Evolutionary conservation across 257 asterid genomes (phyloP), one percentile per base, ranked within the genome.

Genomic region (Capsicum chinense): DNA sequence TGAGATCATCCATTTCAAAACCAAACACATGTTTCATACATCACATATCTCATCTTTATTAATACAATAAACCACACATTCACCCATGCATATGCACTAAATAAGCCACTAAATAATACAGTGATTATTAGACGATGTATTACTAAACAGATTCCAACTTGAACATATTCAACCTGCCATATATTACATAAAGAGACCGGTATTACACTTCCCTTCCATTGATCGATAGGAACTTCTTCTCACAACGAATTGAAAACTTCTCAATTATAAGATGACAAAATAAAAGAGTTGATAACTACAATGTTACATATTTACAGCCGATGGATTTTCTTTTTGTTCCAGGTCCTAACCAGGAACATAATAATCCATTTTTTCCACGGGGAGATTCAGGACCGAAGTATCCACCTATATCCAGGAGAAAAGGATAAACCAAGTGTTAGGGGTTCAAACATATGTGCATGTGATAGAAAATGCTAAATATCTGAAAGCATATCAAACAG

Each of bases 341-440:
- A 67, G 7, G 35, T 67, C 67, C 91, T 89, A 94, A 59, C 98
- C 99, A 39, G 98, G 91, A 56, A 95, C 97, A 85, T 86, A 95
- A 76, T 91, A 95, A 85, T 95, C 99, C 99, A 95, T 95, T 90
- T 91, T 92, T 70, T 95, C 98, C 84, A 94, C 98, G 0, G 98
- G 90, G 82, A 95, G 90, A 85, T 95, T 95, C 90, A 94, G 88
- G 35, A 92, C 94, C 37, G 99, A 92, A 10, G 95, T 89, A 82
- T 92, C 99, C 83, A 90, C 98, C 99, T 94, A 84, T 44, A 67
- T 57, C 60, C 70, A 44, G 62, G 76, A 71, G 70, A 56, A 44
- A 21, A 39, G 16, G 63, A 52, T 74, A 50, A 76, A 62, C 81
- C 21, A 21, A 76, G 8, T 21, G 47, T 76, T 76, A 21, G 26